Evolutionary conservation across 352 stramenopile genomes (phyloP).

Genomic region (Phytopythium chamaehyphon): DNA sequence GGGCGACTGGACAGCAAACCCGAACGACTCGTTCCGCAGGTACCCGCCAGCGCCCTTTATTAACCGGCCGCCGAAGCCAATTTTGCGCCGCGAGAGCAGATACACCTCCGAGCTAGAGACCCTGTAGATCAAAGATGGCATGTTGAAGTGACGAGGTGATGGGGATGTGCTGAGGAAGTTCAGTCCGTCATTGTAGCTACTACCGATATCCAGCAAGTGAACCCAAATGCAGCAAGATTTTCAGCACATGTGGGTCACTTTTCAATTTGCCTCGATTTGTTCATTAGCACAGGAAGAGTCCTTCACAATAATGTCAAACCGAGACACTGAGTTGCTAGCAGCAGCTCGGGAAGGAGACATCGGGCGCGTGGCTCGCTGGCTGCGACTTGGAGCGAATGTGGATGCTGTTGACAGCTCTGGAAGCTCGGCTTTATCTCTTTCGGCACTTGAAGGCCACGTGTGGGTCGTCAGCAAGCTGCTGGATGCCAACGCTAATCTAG

Average conservation of each 20-base stretch:
- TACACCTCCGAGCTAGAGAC: conserved; percentile 41
- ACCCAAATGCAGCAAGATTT: too few relatives aligned
- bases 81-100: conserved; percentile 47
- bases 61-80: conserved; percentile 22
- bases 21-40: conserved; percentile 5
- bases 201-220: too few relatives aligned
- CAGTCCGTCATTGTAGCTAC: too few relatives aligned
- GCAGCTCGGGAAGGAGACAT: conserved; percentile 5
- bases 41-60: conserved; percentile 14
- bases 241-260: too few relatives aligned
- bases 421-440: neutral
- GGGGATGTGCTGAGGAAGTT: too few relatives aligned
- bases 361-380: conserved; percentile 3
- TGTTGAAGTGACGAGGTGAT: too few relatives aligned
- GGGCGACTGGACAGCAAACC: conserved; percentile 8
- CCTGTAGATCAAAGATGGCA: too few relatives aligned
- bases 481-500: conserved; percentile 8
- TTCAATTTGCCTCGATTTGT: too few relatives aligned
- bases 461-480: conserved; percentile 11
- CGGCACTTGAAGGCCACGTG: neutral
- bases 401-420: neutral
- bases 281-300: too few relatives aligned
- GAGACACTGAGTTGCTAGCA: neutral
- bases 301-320: neutral
- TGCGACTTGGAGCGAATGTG: conserved; percentile 4